These are phyloP conservation scores for Globisporangium splendens DNA, from an alignment of 352 stramenopile genomes.

Conservation along the genomic window DNA sequence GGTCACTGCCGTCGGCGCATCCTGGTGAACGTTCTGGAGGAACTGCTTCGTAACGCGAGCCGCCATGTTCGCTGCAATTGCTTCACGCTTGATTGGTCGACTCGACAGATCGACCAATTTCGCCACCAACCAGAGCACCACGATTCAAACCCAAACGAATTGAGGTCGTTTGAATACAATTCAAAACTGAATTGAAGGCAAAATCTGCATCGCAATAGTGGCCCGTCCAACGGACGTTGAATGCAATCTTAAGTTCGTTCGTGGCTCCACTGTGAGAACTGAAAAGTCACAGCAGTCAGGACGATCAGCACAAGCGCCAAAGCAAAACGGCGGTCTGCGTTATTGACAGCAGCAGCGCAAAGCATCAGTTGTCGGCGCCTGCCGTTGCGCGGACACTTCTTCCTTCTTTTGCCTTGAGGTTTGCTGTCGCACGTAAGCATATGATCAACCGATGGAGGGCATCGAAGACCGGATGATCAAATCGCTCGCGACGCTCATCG, in stretches of 20 bases:
- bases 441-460: slow-evolving; percentile 13
- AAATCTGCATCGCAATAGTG: neutral
- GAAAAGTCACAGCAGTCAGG: too few species aligned
- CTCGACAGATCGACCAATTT: neutral
- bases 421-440: too few species aligned
- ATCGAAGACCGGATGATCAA: slow-evolving; percentile 62
- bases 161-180: neutral
- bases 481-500: slow-evolving; percentile 59
- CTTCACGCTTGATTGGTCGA: neutral
- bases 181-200: slow-evolving; percentile 8
- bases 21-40: slow-evolving; percentile 48
- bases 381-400: too few species aligned
- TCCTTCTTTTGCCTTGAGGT: too few species aligned
- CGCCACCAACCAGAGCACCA: slow-evolving; percentile 3
- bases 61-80: slow-evolving; percentile 33
- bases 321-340: too few species aligned
- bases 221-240: slow-evolving; percentile 4
- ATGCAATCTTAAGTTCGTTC: too few species aligned
- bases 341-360: too few species aligned
- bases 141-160: neutral
- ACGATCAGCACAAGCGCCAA: too few species aligned
- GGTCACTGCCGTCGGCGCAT: slow-evolving; percentile 8
- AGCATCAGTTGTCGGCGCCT: too few species aligned
- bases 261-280: too few species aligned
- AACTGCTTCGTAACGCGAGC: slow-evolving; percentile 72